Percentiles rank a stretch among this genome's conserved stretches.
phyloP scores from a whole-genome alignment of 345 rosid genomes.

The Tarenaya hassleriana region DNA sequence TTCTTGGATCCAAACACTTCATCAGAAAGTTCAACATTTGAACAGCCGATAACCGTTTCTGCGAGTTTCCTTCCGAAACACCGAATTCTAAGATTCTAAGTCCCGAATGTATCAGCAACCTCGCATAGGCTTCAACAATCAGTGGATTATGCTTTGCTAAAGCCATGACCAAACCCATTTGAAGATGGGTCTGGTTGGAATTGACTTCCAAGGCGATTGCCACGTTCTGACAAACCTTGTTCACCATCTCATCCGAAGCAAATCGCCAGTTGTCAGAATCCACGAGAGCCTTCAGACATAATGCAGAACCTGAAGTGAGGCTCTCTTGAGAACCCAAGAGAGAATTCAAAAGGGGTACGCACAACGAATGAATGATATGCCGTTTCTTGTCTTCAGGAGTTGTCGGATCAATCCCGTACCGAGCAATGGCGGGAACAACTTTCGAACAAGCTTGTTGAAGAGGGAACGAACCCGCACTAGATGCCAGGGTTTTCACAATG shows the following conservation, averaged over 20 bases:
- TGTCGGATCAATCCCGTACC: conserved; percentile 79
- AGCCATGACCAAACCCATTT: conserved; percentile 76
- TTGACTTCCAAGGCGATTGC: conserved; percentile 78
- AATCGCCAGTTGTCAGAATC: conserved; percentile 86
- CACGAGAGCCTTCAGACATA: conserved; percentile 83
- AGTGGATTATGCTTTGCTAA: conserved; percentile 80
- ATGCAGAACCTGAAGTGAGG: conserved; percentile 84
- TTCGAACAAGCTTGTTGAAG: conserved; percentile 97
- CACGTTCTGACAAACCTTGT: conserved; percentile 79
- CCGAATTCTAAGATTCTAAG: conserved; percentile 51
- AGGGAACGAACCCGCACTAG: conserved; percentile 90
- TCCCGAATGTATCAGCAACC: conserved; percentile 73
- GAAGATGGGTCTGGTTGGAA: conserved; percentile 66
- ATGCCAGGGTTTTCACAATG: conserved; percentile 71
- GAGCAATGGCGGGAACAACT: conserved; percentile 87
- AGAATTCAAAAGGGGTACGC: conserved; percentile 77
- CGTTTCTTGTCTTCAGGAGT: conserved; percentile 66
- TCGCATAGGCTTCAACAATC: conserved; percentile 84
- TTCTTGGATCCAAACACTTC: conserved; percentile 76
- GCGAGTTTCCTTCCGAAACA: conserved; percentile 66
- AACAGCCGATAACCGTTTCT: conserved; percentile 68
- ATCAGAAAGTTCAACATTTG: conserved; percentile 89
- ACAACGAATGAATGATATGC: conserved; percentile 68
- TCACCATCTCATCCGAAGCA: conserved; percentile 89
- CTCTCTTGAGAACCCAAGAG: conserved; percentile 75